These are phyloP conservation scores for Coemansia sp. DNA, from an alignment of 192 early-diverging fungal species.

Conservation along the genomic window DNA sequence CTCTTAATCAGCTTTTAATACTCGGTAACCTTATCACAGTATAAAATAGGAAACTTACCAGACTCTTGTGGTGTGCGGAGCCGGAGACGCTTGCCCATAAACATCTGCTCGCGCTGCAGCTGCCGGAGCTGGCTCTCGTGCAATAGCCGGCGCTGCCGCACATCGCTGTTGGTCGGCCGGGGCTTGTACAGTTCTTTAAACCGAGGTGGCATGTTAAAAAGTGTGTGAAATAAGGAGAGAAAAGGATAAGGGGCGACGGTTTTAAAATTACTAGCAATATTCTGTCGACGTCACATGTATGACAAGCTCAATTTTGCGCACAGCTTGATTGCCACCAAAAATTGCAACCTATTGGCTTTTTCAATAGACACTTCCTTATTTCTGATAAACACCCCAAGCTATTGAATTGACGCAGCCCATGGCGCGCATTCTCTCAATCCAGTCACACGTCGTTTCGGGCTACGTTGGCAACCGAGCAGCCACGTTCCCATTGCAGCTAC, in stretches of 20 bases:
- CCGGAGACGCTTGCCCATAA: conserved; percentile 66
- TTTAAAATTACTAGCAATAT: too few relatives aligned
- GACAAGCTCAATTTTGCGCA: too few relatives aligned
- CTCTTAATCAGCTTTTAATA: conserved; percentile 56
- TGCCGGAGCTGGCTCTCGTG: conserved; percentile 62
- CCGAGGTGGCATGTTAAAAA: conserved; percentile 22
- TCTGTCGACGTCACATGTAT: too few relatives aligned
- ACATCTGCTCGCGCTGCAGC: conserved; percentile 66
- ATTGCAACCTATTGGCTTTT: too few relatives aligned
- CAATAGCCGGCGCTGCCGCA: conserved; percentile 55
- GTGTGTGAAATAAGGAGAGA: neutral
- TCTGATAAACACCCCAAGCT: too few relatives aligned
- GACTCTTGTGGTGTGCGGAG: conserved; percentile 42
- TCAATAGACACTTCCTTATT: too few relatives aligned
- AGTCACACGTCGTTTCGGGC: conserved; percentile 68
- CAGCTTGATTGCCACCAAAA: too few relatives aligned
- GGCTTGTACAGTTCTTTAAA: conserved; percentile 48
- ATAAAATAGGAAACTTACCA: neutral
- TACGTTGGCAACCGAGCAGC: conserved; percentile 85
- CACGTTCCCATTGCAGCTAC: conserved; percentile 86
- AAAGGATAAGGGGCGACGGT: neutral
- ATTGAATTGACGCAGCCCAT: neutral
- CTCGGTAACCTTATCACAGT: neutral
- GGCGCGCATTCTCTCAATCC: conserved; percentile 53
- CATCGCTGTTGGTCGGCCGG: conserved; percentile 49